phyloP scores from a whole-genome alignment of 2,329 filamentous ascomycete species.

The Ambrosiella cleistominuta region DNA sequence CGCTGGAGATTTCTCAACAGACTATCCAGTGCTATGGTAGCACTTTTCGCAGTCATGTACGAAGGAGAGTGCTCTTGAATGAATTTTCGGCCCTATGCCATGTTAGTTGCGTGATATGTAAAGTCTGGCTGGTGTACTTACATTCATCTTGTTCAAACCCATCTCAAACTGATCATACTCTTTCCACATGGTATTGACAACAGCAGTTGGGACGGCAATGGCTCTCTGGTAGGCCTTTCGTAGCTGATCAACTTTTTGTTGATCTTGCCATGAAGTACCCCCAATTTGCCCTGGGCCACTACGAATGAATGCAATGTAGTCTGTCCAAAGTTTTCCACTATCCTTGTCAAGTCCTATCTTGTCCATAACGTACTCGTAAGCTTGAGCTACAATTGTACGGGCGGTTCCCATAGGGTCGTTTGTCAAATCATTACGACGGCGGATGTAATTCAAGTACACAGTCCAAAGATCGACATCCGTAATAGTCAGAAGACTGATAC shows the following conservation, averaged over 20 bases:
- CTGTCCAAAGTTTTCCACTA: conserved; percentile 76
- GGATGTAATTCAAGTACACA: conserved; percentile 86
- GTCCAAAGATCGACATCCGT: conserved; percentile 81
- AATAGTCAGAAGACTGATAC: conserved; percentile 57
- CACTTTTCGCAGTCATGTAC: conserved; percentile 91
- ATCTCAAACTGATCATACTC: conserved; percentile 97
- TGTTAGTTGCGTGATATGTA: not conserved
- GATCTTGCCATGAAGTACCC: conserved; percentile 82
- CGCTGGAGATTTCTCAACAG: conserved; percentile 61
- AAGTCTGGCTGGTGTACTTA: conserved; percentile 26
- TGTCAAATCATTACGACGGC: conserved; percentile 66
- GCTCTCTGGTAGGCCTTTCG: conserved; percentile 86
- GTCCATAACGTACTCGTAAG: conserved; percentile 83
- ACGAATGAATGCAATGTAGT: conserved; percentile 88
- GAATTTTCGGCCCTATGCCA: conserved; percentile 71
- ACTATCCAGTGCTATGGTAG: conserved; percentile 79
- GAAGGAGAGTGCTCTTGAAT: conserved; percentile 80
- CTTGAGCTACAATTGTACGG: conserved; percentile 61
- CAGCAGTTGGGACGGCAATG: conserved; percentile 69
- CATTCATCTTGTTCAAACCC: conserved; percentile 78
- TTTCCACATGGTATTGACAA: conserved; percentile 77
- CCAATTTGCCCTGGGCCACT: conserved; percentile 72
- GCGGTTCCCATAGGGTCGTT: conserved; percentile 63
- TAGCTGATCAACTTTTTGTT: conserved; percentile 91
- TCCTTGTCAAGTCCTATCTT: conserved; percentile 85